Percentiles rank a stretch among this genome's conserved stretches.
phyloP scores from a whole-genome alignment of 495 filamentous ascomycete genomes.

The Penicillium nucicola region DNA sequence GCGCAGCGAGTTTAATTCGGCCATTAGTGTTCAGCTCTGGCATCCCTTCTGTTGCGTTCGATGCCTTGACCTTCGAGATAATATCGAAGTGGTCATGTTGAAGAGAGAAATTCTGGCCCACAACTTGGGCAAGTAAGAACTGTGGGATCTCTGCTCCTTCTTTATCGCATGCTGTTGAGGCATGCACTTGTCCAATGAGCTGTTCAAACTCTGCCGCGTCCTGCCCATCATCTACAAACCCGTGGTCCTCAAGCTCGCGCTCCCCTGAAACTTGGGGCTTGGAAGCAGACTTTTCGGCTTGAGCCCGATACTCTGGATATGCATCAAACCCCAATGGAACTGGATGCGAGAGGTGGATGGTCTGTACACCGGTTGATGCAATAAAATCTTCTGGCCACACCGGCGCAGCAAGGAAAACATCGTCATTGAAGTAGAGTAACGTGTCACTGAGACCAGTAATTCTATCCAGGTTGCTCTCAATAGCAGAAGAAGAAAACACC shows the following conservation, averaged over 20 bases:
- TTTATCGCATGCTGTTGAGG: conserved; percentile 2
- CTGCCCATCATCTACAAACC: not conserved
- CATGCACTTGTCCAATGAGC: not conserved
- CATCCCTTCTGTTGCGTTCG: not conserved
- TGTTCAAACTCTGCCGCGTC: not conserved
- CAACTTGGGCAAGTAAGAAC: conserved; percentile 3
- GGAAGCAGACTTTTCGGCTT: not conserved
- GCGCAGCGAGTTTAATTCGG: conserved; percentile 3
- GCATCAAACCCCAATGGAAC: conserved; percentile 7
- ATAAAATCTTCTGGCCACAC: conserved; percentile 4
- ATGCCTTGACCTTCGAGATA: not conserved
- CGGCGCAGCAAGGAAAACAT: conserved; percentile 3
- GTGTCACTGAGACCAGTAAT: conserved; percentile 3
- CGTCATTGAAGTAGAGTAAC: conserved; percentile 7
- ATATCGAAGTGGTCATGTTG: not conserved
- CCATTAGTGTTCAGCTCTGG: conserved; percentile 1
- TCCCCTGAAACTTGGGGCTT: not conserved
- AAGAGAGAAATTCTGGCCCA: not conserved
- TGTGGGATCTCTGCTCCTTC: conserved; percentile 2
- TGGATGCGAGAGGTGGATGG: conserved; percentile 4
- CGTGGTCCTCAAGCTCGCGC: not conserved
- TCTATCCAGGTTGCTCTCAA: conserved; percentile 5
- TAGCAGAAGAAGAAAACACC: conserved; percentile 4
- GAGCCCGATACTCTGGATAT: conserved; percentile 4
- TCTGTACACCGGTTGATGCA: conserved; percentile 3